Conservation (phyloP, 2,329 filamentous ascomycete species). For the Pseudophaeomoniella oleicola region DNA sequence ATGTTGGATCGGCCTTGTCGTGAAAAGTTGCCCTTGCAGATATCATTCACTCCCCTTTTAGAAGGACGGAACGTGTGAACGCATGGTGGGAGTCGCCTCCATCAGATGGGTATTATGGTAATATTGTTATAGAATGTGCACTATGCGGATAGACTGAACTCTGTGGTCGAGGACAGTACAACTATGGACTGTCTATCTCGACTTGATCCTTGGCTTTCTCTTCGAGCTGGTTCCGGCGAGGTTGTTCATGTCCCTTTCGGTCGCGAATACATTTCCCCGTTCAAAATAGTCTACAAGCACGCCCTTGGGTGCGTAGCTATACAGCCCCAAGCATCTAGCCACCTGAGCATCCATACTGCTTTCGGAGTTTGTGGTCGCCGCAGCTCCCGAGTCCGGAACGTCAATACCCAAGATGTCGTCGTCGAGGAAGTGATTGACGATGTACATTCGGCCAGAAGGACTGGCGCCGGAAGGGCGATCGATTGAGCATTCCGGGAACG, state of each 20-base stretch:
- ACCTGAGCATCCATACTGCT: constrained; percentile 29
- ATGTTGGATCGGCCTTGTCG: too few species aligned
- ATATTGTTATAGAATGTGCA: too few species aligned
- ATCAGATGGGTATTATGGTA: too few species aligned
- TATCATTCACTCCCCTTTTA: too few species aligned
- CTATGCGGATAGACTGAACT: too few species aligned
- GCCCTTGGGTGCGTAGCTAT: constrained; percentile 10
- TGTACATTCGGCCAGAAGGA: constrained; percentile 25
- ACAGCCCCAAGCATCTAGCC: constrained; percentile 20
- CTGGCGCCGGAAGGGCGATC: constrained; percentile 24
- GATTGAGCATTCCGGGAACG: constrained; percentile 27
- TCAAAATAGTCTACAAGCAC: constrained; percentile 1
- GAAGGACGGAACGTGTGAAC: too few species aligned
- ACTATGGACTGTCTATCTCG: too few species aligned
- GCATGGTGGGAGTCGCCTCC: too few species aligned
- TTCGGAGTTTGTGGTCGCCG: constrained; percentile 27
- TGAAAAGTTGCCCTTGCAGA: too few species aligned
- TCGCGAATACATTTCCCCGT: background rate
- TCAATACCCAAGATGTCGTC: constrained; percentile 24
- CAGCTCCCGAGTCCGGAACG: constrained; percentile 25
- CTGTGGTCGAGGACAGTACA: too few species aligned
- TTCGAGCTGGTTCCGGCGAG: too few species aligned
- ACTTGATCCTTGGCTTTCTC: too few species aligned
- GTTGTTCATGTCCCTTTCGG: background rate
- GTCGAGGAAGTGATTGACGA: constrained; percentile 35